phyloP scores from a whole-genome alignment of 331 rosid species.

The Malus hybrid region DNA sequence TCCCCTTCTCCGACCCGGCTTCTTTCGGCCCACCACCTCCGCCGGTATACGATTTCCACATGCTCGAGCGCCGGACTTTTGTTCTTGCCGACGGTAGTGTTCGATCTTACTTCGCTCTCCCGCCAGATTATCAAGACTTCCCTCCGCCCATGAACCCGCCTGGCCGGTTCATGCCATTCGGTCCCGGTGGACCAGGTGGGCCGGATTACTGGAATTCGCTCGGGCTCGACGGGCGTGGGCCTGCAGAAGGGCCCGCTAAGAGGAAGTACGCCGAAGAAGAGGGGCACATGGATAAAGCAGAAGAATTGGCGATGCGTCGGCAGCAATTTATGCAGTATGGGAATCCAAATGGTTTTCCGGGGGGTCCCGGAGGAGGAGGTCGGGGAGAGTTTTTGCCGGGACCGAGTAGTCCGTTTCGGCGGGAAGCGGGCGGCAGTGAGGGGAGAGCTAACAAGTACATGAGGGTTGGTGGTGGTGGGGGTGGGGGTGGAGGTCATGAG shows the following conservation, averaged over 20 bases:
- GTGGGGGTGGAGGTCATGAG: constrained; percentile 26
- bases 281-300: constrained; percentile 30
- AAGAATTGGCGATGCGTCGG: constrained; percentile 44
- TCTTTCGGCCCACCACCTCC: constrained; percentile 68
- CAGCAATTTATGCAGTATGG: constrained; percentile 47
- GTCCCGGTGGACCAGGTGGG: constrained; percentile 22
- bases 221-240: constrained; percentile 45
- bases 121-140: constrained; percentile 77
- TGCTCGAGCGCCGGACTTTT: constrained; percentile 92
- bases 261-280: constrained; percentile 28
- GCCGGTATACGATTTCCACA: constrained; percentile 90
- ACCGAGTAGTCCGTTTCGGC: constrained; percentile 39
- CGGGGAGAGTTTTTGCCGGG: constrained; percentile 8
- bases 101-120: constrained; percentile 88
- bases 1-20: constrained; percentile 51
- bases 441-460: constrained; percentile 48
- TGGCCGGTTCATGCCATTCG: constrained; percentile 32
- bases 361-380: constrained; percentile 17
- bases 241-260: constrained; percentile 47
- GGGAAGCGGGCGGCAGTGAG: constrained; percentile 22
- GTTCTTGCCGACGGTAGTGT: constrained; percentile 86
- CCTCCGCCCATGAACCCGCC: constrained; percentile 33
- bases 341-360: constrained; percentile 38
- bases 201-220: constrained; percentile 58
- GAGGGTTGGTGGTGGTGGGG: constrained; percentile 42